Conservation (phyloP, 148 eudicot species). For the Spergularia bocconei region DNA sequence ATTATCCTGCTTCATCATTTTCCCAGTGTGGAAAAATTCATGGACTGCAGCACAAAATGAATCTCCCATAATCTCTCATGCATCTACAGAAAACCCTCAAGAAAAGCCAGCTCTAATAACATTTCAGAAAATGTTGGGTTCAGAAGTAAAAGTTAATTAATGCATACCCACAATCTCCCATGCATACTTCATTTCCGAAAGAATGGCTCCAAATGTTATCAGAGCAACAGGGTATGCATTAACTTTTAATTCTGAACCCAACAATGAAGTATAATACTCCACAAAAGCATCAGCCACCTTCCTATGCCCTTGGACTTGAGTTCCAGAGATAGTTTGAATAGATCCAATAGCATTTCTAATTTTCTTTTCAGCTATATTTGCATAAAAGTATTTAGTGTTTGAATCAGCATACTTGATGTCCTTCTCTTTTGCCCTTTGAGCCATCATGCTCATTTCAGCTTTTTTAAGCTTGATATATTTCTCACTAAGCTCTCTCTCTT, state of each 20-base stretch:
- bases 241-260: no score
- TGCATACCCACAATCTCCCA: no score
- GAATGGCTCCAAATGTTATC: no score
- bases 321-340: background rate
- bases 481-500: no score
- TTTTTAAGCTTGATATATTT: no score
- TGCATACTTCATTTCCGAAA: no score
- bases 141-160: no score
- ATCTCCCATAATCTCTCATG: background rate
- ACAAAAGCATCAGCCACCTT: background rate
- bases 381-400: background rate
- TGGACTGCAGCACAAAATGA: background rate
- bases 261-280: background rate
- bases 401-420: background rate
- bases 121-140: no score
- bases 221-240: no score
- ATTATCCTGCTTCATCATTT: background rate
- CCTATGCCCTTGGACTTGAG: background rate
- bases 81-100: background rate
- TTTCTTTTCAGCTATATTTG: background rate
- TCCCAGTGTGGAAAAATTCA: background rate
- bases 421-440: background rate
- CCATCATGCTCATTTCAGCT: background rate
- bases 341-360: background rate
- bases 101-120: no score